Conservation (phyloP, 225 moss, liverwort and hornwort genomes). For the Anthoceros angustus region DNA sequence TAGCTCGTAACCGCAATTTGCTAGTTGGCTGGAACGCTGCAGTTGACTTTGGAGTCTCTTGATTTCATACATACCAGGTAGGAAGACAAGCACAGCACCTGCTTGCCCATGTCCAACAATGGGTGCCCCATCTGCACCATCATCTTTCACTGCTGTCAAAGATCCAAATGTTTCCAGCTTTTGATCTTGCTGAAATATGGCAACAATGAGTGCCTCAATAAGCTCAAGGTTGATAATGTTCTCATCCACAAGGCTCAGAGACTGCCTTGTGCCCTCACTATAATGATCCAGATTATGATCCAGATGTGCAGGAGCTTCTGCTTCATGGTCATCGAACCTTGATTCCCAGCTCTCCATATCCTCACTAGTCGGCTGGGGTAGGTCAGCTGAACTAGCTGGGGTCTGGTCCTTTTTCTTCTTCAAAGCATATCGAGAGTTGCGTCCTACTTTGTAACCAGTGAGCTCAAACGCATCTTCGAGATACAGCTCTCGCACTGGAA, state of each 20-base stretch:
- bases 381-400: conserved; percentile 15
- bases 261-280: conserved; percentile 46
- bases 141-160: conserved; percentile 11
- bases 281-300: conserved; percentile 33
- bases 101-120: conserved; percentile 14
- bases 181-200: conserved; percentile 32
- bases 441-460: conserved; percentile 58
- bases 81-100: conserved; percentile 59
- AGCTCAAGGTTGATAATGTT: conserved; percentile 55
- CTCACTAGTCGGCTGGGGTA: conserved; percentile 14
- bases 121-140: conserved; percentile 15
- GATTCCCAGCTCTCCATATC: conserved; percentile 62
- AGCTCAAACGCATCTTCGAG: conserved; percentile 62
- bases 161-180: conserved; percentile 19
- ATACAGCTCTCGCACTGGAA: conserved; percentile 57
- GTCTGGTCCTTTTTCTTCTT: conserved; percentile 23
- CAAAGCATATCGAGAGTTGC: conserved; percentile 54
- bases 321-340: conserved; percentile 32
- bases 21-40: conserved; percentile 36
- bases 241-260: conserved; percentile 53
- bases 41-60: conserved; percentile 44
- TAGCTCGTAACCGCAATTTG: conserved; percentile 26
- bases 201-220: conserved; percentile 45
- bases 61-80: conserved; percentile 62
- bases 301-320: conserved; percentile 16